phyloP scores from a whole-genome alignment of 2,329 filamentous ascomycete genomes.

The Madurella fahalii region DNA sequence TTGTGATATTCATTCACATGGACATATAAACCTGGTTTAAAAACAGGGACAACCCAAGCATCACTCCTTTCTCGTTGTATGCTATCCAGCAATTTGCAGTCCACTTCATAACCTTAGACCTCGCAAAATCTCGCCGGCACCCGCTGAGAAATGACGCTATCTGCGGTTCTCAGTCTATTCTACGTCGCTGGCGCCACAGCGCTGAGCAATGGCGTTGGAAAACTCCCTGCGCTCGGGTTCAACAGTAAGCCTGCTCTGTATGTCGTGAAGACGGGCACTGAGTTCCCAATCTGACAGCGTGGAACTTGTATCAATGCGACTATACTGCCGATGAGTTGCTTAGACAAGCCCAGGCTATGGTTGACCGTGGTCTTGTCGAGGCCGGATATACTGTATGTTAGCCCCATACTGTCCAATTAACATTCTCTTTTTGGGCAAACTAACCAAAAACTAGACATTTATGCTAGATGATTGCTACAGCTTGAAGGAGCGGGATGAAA shows the following conservation, averaged over 20 bases:
- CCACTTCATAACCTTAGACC: too few species aligned
- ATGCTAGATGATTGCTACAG: constrained; percentile 16
- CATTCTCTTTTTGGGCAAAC: background rate
- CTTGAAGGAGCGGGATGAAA: constrained; percentile 1
- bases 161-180: background rate
- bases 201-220: constrained; percentile 12
- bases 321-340: constrained; percentile 10
- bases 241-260: constrained; percentile 7
- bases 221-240: constrained; percentile 12
- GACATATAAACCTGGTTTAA: too few species aligned
- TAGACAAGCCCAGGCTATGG: constrained; percentile 9
- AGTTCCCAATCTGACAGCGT: background rate
- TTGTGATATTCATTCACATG: too few species aligned
- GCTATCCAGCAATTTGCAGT: too few species aligned
- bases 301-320: constrained; percentile 8
- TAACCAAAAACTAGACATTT: background rate
- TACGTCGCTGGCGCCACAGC: constrained; percentile 1
- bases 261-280: background rate
- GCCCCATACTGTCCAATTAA: background rate
- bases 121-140: too few species aligned
- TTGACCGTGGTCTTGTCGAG: constrained; percentile 11
- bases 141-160: background rate
- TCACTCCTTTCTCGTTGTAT: too few species aligned
- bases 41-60: too few species aligned
- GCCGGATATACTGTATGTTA: constrained; percentile 8